Evolutionary conservation across 2,329 filamentous ascomycete species (phyloP).

Genomic region (Penicillium sp.): DNA sequence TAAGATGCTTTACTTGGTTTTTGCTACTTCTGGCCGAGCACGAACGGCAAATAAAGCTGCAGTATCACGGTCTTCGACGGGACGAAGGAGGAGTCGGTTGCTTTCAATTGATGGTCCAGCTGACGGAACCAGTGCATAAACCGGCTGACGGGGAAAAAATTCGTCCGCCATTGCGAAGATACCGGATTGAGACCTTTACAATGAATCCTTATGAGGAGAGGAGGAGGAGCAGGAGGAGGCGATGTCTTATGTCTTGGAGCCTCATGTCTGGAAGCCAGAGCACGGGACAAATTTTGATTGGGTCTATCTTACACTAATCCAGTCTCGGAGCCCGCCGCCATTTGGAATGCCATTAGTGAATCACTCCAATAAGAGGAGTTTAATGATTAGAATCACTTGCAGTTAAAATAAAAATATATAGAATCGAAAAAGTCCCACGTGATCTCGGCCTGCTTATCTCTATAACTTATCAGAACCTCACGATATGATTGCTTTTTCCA

Average conservation of each 20-base stretch:
- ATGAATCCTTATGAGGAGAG: background rate
- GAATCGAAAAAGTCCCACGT: background rate
- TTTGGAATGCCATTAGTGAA: background rate
- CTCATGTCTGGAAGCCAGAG: too few relatives aligned
- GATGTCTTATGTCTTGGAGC: background rate
- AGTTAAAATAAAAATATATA: background rate
- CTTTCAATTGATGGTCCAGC: slow-evolving; percentile 15
- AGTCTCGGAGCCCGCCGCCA: background rate
- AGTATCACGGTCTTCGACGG: slow-evolving; percentile 19
- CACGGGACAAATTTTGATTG: background rate
- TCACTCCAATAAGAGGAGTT: background rate
- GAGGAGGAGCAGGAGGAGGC: background rate
- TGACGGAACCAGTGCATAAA: slow-evolving; percentile 13
- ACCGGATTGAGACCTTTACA: background rate
- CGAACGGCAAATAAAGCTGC: slow-evolving; percentile 25
- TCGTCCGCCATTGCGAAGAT: background rate
- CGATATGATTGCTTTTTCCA: background rate
- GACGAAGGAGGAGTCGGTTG: slow-evolving; percentile 23
- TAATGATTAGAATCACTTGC: background rate
- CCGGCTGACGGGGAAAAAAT: slow-evolving; percentile 11
- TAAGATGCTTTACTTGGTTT: slow-evolving; percentile 16
- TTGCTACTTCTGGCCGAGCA: slow-evolving; percentile 24
- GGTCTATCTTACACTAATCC: background rate
- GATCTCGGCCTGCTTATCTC: background rate
- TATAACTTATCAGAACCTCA: background rate